Base-by-base conservation (phyloP, 176 grass and related monocot species). In the Oryza australiensis region DNA sequence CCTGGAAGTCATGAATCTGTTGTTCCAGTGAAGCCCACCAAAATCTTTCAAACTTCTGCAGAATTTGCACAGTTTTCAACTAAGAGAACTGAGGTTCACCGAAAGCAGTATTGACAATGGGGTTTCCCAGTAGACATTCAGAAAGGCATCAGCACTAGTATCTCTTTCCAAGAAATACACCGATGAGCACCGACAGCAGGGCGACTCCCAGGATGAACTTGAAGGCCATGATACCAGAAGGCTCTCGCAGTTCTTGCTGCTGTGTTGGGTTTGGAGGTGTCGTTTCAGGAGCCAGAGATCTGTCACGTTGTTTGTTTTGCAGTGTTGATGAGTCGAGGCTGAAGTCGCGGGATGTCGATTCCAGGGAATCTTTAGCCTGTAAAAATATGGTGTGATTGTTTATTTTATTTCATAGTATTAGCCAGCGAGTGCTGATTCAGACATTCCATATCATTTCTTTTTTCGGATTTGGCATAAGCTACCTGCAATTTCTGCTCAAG, bases 191-290 rank as follows among this genome's bases (percentile, higher is more conserved):
- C 9, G 96, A 99, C 13, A 99, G 68, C 32, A 91, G 64, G 23
- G 91, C 93, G 59, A 99, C 93, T 76, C 89, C 96, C 15, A 93
- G 72, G 81, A 94, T 90, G 91, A 99, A 99, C 69, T 93, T 92
- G 83, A 99, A 95, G 64, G 96, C 96, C 96, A 99, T 95, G 69
- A 93, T 88, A 35, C 93, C 90, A 28, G 92, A 93, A 84, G 90
- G 90, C 60, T 95, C 92, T 51, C 68, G 62, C 20, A 73, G 14
- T 84, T 74, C 74, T 80, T 88, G 78, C 10, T 88, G 74, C 7
- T 68, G 45, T 20, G 14, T 73, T 46, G 75, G 37, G 30, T 66
- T 84, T 74, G 82, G 33, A 20, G 89, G 67, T 79, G 73, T 15
- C 13, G 45, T 29, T 15, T 53, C 59, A 13, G 82, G 43, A 68